Base-by-base conservation (phyloP, 2,329 filamentous ascomycete genomes). In the Pseudogymnoascus sp. region DNA sequence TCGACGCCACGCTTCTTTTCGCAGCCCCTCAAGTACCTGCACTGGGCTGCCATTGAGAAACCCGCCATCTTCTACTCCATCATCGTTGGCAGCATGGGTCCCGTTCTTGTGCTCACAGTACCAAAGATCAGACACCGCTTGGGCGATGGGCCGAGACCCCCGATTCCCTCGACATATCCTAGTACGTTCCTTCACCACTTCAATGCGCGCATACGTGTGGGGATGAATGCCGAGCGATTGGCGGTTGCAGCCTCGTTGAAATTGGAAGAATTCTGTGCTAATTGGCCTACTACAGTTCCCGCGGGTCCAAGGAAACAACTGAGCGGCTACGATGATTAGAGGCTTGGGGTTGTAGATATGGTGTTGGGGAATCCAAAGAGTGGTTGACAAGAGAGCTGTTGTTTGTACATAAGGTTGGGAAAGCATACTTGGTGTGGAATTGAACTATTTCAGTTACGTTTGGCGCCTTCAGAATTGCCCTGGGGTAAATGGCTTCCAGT, bases 61-160 rank as follows among this genome's bases (percentile, higher is more conserved):
- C 94, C 94, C 61, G 92, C 92, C 65, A 89, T 92, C 79, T 96
- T 97, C 82, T 97, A 86, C 84, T 91, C 90, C 70, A 79, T 91
- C 72, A 73, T 90, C 64, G 79, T 97, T 68, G 93, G 90, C 69
- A 79, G 77, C 67, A 71, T 85, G 63, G 92, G 92, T 10, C 94
- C 93, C 37, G 76, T 89, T 63, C 78, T 84, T 64, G 79, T 96
- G 67, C 75, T 88, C 65, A 80, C 83, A 63, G 87, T 91, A 1
- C 92, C 92, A 47, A 89, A 91, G 59, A 79, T 95, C 69, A 81
- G 92, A 75, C 78, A 80, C 66, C 80, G 79, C 67, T 76, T 96
- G 63, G 92, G 92, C 70, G 91, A 96, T 74, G 78, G 86, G 69
- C 83, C 86, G 70, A 83, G 88, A 67, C 79, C 84, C 67, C 84